Evolutionary conservation across 306 rosid species (phyloP).

Genomic region (Carpinus fangiana): DNA sequence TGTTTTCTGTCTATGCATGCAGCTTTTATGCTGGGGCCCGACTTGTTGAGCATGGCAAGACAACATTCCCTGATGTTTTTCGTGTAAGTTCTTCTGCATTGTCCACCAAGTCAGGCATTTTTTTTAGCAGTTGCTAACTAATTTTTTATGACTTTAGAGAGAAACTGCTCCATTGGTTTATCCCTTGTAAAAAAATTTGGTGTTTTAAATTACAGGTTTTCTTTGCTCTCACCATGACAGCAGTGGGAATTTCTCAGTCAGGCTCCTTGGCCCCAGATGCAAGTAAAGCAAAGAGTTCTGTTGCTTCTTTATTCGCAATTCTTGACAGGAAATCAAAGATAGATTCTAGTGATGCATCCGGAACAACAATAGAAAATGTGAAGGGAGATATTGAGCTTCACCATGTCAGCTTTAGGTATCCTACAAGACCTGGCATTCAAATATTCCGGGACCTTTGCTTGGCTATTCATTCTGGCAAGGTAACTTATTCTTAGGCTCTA

Average conservation of each 20-base stretch:
- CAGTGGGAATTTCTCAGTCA: slow-evolving; percentile 56
- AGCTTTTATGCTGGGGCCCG: slow-evolving; percentile 66
- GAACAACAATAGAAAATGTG: slow-evolving; percentile 44
- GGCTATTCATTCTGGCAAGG: slow-evolving; percentile 67
- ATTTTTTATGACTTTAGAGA: background rate
- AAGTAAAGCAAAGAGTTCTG: slow-evolving; percentile 56
- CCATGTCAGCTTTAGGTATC: slow-evolving; percentile 71
- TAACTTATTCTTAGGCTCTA: slow-evolving; percentile 17
- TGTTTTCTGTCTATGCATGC: slow-evolving; percentile 47
- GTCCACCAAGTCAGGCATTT: background rate
- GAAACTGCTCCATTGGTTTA: background rate
- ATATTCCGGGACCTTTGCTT: slow-evolving; percentile 64
- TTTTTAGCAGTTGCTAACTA: background rate
- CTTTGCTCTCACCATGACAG: slow-evolving; percentile 56
- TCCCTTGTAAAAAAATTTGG: background rate
- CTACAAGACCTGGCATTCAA: slow-evolving; percentile 56
- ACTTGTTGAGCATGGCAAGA: slow-evolving; percentile 53
- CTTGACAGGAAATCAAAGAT: slow-evolving; percentile 62
- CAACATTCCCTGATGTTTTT: slow-evolving; percentile 51
- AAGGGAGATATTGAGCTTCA: slow-evolving; percentile 62
- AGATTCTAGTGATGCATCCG: slow-evolving; percentile 55
- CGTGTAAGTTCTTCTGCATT: slow-evolving; percentile 43
- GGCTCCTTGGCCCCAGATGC: slow-evolving; percentile 52
- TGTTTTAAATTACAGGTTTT: slow-evolving; percentile 53
- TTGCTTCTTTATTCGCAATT: slow-evolving; percentile 63